phyloP scores from a whole-genome alignment of 257 asterid species.

The Salvia splendens region DNA sequence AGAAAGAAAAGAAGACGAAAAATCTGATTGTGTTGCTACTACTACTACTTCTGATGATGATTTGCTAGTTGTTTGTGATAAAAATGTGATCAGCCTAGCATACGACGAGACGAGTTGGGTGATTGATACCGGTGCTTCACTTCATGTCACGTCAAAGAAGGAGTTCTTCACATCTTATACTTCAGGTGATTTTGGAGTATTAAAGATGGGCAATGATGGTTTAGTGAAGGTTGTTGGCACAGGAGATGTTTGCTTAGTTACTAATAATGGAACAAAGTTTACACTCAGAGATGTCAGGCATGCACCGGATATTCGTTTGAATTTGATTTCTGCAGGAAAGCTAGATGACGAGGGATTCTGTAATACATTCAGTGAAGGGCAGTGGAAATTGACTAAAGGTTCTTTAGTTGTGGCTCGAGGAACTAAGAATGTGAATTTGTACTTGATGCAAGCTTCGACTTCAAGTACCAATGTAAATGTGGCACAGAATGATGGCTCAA shows the following conservation, averaged over 20 bases:
- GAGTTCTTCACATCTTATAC: slow-evolving; percentile 13
- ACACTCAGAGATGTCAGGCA: neutral
- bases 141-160: slow-evolving; percentile 5
- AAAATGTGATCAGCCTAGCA: slow-evolving; percentile 12
- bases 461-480: no score
- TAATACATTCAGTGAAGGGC: no score
- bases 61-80: neutral
- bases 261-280: neutral
- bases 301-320: neutral
- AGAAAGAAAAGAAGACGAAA: neutral
- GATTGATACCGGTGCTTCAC: neutral
- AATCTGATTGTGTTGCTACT: neutral
- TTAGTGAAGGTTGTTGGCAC: neutral
- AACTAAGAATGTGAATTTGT: no score
- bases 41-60: neutral
- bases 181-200: neutral
- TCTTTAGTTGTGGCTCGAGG: no score
- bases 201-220: slow-evolving; percentile 11
- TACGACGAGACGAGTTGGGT: neutral
- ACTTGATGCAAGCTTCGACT: no score
- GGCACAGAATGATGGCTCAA: no score
- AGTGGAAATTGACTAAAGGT: no score
- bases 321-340: no score
- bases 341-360: no score
- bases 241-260: slow-evolving; percentile 4